These are phyloP conservation scores for Tothia fuscella DNA, from an alignment of 2,329 filamentous ascomycete genomes.

Conservation along the genomic window DNA sequence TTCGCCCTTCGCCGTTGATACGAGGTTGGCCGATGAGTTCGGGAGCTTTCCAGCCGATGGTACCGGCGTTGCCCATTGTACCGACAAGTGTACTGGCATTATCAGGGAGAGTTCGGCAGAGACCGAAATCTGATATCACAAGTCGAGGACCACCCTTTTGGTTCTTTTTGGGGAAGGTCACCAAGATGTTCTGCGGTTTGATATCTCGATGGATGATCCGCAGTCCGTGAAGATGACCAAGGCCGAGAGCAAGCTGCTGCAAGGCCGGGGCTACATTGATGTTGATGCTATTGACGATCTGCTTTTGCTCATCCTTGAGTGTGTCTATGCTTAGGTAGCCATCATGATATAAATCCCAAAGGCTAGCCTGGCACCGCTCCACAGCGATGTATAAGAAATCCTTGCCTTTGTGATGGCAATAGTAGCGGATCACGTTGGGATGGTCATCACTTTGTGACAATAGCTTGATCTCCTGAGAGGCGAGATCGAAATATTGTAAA, in stretches of 20 bases:
- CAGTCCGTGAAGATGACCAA: slow-evolving; percentile 78
- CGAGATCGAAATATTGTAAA: slow-evolving; percentile 90
- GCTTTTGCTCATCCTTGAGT: slow-evolving; percentile 47
- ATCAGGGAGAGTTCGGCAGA: slow-evolving; percentile 93
- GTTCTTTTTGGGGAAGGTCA: slow-evolving; percentile 56
- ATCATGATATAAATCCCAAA: slow-evolving; percentile 81
- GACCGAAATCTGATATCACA: slow-evolving; percentile 91
- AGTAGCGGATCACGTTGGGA: slow-evolving; percentile 93
- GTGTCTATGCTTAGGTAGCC: slow-evolving; percentile 28
- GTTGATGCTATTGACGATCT: slow-evolving; percentile 60
- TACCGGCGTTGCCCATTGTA: slow-evolving; percentile 88
- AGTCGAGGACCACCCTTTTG: slow-evolving; percentile 64
- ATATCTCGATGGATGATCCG: slow-evolving; percentile 95
- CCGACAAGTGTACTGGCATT: slow-evolving; percentile 91
- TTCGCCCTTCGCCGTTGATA: slow-evolving; percentile 24
- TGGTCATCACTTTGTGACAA: slow-evolving; percentile 91
- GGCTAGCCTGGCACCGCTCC: slow-evolving; percentile 83
- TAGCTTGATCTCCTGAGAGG: slow-evolving; percentile 82
- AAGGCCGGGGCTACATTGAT: slow-evolving; percentile 68
- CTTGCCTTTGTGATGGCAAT: slow-evolving; percentile 75
- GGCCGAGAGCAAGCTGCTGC: slow-evolving; percentile 79
- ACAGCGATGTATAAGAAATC: slow-evolving; percentile 94
- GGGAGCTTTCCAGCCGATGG: slow-evolving; percentile 90
- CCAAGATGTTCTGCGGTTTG: slow-evolving; percentile 95
- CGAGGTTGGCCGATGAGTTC: slow-evolving; percentile 62